Evolutionary conservation across 768 basidiomycete genomes (phyloP).

Genomic region (Lepiota venenata): DNA sequence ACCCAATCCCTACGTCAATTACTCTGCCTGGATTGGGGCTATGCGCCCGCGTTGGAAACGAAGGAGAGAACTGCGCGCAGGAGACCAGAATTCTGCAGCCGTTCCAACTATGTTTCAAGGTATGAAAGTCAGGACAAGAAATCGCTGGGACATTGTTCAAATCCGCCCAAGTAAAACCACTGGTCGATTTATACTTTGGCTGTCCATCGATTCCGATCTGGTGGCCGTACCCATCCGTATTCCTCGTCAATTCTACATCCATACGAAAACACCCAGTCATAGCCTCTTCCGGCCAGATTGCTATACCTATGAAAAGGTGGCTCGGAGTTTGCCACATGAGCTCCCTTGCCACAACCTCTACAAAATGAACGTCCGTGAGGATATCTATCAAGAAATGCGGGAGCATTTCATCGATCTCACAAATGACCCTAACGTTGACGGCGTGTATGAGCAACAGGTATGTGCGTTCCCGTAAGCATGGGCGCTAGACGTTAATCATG

Average conservation of each 20-base stretch:
- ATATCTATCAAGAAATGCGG: conserved; percentile 77
- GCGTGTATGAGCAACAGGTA: conserved; percentile 92
- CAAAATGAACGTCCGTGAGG: conserved; percentile 79
- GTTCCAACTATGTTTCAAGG: conserved; percentile 77
- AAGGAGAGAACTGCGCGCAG: conserved; percentile 45
- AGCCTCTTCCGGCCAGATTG: conserved; percentile 63
- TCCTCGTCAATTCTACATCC: conserved; percentile 90
- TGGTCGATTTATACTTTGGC: conserved; percentile 88
- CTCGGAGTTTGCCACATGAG: conserved; percentile 76
- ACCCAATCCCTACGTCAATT: conserved; percentile 66
- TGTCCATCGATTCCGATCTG: conserved; percentile 76
- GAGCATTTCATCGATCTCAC: conserved; percentile 91
- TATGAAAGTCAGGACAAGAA: conserved; percentile 51
- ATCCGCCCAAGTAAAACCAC: conserved; percentile 72
- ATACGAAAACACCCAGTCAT: conserved; percentile 71
- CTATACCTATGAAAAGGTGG: conserved; percentile 72
- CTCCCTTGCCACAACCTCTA: conserved; percentile 77
- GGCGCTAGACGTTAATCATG: neutral
- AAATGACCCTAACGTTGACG: conserved; percentile 93
- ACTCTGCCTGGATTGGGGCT: conserved; percentile 73
- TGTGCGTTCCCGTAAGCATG: conserved; percentile 8
- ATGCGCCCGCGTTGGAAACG: conserved; percentile 79
- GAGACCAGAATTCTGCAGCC: conserved; percentile 34
- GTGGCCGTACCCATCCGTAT: conserved; percentile 82
- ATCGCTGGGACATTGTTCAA: conserved; percentile 92